Evolutionary conservation across 2,329 filamentous ascomycete genomes (phyloP), one percentile per base, ranked within the genome.

Genomic region (Neurospora sp.): DNA sequence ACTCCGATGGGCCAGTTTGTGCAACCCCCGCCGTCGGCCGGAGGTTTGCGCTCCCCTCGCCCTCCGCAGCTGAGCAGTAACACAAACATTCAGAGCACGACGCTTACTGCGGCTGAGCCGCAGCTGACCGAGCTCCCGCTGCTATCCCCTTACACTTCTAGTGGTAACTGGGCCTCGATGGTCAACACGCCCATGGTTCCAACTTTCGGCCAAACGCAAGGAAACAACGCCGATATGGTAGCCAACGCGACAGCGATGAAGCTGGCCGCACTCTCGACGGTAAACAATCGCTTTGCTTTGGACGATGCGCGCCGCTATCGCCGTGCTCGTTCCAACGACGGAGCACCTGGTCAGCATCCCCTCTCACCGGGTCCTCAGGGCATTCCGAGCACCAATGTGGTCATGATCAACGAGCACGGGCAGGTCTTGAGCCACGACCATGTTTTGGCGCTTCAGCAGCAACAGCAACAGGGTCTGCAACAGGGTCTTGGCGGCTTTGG

Each of bases 191-290:
- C 96, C 2, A 96, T 98, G 91, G 92, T 95, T 5, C 84, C 93
- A 52, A 95, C 90, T 74, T 99, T 98, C 80, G 90, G 86, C 73
- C 72, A 86, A 81, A 76, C 90, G 88, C 81, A 86, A 74, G 81
- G 81, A 46, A 84, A 84, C 66, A 90, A 87, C 70, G 94, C 93
- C 17, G 96, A 99, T 77, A 98, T 98, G 95, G 91, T 99, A 70
- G 96, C 96, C 71, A 99, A 98, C 78, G 96, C 96, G 36, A 98
- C 96, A 17, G 96, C 96, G 28, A 99, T 99, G 96, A 99, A 99
- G 81, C 87, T 99, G 68, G 96, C 96, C 66, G 96, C 96, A 19
- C 85, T 99, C 66, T 98, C 95, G 5, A 99, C 96, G 2, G 96
- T 99, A 67, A 99, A 98, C 84, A 99, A 98, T 80, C 92, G 96